Evolutionary conservation across 1,139 yeast species (phyloP).

Genomic region (Debaryomyces coudertii): DNA sequence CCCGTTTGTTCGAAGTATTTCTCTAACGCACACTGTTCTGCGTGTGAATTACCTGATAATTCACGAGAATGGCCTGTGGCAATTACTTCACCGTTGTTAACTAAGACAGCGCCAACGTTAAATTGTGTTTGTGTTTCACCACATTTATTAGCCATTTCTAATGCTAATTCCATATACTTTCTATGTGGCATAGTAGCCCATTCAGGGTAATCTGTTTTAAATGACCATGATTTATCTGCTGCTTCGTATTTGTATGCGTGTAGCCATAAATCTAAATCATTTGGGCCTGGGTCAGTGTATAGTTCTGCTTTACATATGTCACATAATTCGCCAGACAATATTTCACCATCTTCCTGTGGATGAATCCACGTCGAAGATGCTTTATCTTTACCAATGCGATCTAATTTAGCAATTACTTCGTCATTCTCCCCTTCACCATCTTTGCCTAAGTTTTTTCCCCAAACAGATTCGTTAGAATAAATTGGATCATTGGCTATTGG

Average conservation of each 20-base stretch:
- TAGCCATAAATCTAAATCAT: slow-evolving; percentile 84
- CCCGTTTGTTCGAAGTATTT: slow-evolving; percentile 58
- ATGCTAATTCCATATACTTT: slow-evolving; percentile 63
- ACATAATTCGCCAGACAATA: slow-evolving; percentile 60
- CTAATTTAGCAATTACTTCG: slow-evolving; percentile 50
- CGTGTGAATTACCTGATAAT: slow-evolving; percentile 94
- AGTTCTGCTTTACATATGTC: slow-evolving; percentile 69
- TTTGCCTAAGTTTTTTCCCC: slow-evolving; percentile 70
- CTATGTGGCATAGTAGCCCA: slow-evolving; percentile 77
- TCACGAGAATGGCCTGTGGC: slow-evolving; percentile 90
- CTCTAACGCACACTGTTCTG: slow-evolving; percentile 92
- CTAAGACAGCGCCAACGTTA: slow-evolving; percentile 91
- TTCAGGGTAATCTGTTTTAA: slow-evolving; percentile 76
- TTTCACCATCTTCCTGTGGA: slow-evolving; percentile 63
- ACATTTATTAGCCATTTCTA: slow-evolving; percentile 78
- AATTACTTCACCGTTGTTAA: slow-evolving; percentile 62
- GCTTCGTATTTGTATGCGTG: slow-evolving; percentile 85
- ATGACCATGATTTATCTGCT: slow-evolving; percentile 63
- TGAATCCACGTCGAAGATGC: slow-evolving; percentile 72
- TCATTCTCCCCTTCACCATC: slow-evolving; percentile 54
- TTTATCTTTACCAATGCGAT: slow-evolving; percentile 67
- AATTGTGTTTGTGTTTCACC: slow-evolving; percentile 85
- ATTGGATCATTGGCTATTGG: slow-evolving; percentile 97
- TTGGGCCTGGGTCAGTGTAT: slow-evolving; percentile 86
- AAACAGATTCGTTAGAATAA: slow-evolving; percentile 64